phyloP scores from a whole-genome alignment of 2,329 filamentous ascomycete species.

The Xylaria arbuscula region DNA sequence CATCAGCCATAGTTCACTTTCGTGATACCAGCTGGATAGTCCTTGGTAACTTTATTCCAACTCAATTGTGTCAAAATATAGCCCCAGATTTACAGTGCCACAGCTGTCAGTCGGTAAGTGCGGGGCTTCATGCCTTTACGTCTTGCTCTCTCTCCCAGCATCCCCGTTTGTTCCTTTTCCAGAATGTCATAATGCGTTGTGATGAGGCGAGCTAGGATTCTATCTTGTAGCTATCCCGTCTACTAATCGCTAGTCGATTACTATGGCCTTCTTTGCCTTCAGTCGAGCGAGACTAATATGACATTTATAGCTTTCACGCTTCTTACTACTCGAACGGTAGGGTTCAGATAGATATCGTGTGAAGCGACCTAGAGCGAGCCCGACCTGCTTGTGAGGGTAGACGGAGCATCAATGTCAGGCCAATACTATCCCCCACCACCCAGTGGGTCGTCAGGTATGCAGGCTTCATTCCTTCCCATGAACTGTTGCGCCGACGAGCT shows the following conservation, averaged over 20 bases:
- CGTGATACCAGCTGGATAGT: neutral
- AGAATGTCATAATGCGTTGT: neutral
- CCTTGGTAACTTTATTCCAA: neutral
- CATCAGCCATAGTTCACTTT: conserved; percentile 10
- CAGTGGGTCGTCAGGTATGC: conserved; percentile 49
- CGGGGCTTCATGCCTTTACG: conserved; percentile 17
- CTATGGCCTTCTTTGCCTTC: neutral
- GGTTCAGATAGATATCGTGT: neutral
- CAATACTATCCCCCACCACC: conserved; percentile 63
- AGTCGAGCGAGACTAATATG: conserved; percentile 3
- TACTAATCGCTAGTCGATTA: neutral
- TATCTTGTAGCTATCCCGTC: neutral
- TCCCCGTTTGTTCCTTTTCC: neutral
- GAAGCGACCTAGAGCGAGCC: neutral
- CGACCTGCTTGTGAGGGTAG: neutral
- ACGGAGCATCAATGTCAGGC: conserved; percentile 52
- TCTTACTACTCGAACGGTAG: neutral
- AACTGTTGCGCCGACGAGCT: conserved; percentile 35
- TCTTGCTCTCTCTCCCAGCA: neutral
- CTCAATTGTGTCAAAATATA: conserved; percentile 9
- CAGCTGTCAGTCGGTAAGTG: conserved; percentile 31
- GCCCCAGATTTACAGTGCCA: neutral
- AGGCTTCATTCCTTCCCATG: conserved; percentile 18
- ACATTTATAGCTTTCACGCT: neutral
- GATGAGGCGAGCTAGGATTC: neutral